Evolutionary conservation across 2,329 filamentous ascomycete genomes (phyloP).

Genomic region (Fonsecaea pedrosoi): DNA sequence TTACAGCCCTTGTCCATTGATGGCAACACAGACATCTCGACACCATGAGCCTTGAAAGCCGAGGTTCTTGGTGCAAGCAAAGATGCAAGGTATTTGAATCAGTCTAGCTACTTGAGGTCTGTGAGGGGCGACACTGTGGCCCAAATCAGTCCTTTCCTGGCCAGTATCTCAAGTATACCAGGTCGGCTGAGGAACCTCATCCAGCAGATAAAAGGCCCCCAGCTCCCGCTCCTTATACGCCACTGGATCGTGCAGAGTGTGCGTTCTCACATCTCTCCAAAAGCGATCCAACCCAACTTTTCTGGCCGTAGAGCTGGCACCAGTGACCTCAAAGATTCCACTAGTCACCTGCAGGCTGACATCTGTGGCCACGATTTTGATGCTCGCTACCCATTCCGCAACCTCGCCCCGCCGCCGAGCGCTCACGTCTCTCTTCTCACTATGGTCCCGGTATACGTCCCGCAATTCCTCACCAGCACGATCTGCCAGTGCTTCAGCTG

Average conservation of each 20-base stretch:
- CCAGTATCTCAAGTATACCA: conserved; percentile 63
- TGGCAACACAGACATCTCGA: too few species aligned
- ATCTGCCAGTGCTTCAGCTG: conserved; percentile 65
- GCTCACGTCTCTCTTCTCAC: conserved; percentile 55
- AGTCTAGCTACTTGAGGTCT: too few species aligned
- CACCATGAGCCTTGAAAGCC: too few species aligned
- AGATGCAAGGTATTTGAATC: too few species aligned
- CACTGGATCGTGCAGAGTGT: conserved; percentile 71
- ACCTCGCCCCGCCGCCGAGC: conserved; percentile 63
- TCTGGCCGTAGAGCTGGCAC: conserved; percentile 62
- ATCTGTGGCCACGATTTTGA: conserved; percentile 69
- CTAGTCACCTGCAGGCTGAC: conserved; percentile 63
- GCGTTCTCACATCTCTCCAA: conserved; percentile 71
- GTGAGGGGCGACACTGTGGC: too few species aligned
- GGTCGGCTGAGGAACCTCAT: conserved; percentile 63
- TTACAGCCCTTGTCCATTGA: neutral
- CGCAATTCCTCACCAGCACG: conserved; percentile 59
- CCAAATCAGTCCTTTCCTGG: too few species aligned
- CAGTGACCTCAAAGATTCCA: conserved; percentile 70
- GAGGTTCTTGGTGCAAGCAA: too few species aligned
- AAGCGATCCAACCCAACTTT: conserved; percentile 69
- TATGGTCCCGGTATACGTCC: conserved; percentile 55
- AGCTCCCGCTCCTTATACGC: conserved; percentile 71
- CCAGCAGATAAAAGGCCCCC: conserved; percentile 63
- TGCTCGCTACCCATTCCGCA: conserved; percentile 67